Conservation (phyloP, 2,329 filamentous ascomycete species). For the Fusarium anguioides region DNA sequence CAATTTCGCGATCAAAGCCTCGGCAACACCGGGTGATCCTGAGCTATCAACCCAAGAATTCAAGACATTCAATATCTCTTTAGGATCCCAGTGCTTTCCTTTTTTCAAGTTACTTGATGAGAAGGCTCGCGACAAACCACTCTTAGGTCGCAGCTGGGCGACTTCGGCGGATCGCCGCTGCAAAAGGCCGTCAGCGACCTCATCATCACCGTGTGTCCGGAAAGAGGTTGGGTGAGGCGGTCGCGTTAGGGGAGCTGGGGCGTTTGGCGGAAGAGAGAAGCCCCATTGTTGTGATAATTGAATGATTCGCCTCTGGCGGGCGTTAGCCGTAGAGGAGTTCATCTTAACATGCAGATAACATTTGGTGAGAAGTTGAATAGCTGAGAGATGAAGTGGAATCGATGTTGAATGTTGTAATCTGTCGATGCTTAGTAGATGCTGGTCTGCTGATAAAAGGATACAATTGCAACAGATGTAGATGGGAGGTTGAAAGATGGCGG, state of each 20-base stretch:
- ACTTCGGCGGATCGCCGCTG: conserved; percentile 56
- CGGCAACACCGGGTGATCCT: conserved; percentile 66
- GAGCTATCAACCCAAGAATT: conserved; percentile 60
- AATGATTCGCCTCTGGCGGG: conserved; percentile 60
- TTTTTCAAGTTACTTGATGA: conserved; percentile 55
- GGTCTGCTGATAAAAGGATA: conserved; percentile 12
- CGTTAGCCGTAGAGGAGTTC: conserved; percentile 49
- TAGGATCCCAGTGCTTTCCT: conserved; percentile 63
- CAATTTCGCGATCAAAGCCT: conserved; percentile 64
- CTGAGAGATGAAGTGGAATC: neutral
- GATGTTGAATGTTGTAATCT: neutral
- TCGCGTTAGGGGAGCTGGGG: conserved; percentile 54
- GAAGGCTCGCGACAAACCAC: conserved; percentile 53
- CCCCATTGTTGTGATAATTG: conserved; percentile 64
- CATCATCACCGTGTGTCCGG: conserved; percentile 61
- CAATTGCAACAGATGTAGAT: neutral
- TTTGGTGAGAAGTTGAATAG: conserved; percentile 13
- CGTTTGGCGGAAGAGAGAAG: conserved; percentile 54
- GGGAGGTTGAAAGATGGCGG: conserved; percentile 11
- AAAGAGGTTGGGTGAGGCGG: conserved; percentile 58
- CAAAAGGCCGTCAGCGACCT: conserved; percentile 65
- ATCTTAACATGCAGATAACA: conserved; percentile 39
- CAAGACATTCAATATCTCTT: conserved; percentile 64
- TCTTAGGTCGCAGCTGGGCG: conserved; percentile 53
- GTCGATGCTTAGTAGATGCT: neutral